phyloP scores from a whole-genome alignment of 192 early-diverging fungal species.

The Gigaspora rosea region DNA sequence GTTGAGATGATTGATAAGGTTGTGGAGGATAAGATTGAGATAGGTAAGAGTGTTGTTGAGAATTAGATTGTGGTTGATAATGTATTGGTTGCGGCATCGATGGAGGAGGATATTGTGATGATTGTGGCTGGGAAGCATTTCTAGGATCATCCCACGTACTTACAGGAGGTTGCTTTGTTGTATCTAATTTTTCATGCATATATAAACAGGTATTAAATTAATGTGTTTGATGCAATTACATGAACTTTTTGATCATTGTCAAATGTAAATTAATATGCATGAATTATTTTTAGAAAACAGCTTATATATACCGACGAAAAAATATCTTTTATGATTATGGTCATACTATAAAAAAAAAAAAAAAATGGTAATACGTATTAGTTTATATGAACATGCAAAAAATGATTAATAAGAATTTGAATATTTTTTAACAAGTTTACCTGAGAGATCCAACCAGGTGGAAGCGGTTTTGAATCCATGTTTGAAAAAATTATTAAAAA shows the following conservation, averaged over 20 bases:
- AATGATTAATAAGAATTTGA: neutral
- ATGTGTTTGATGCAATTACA: too few relatives aligned
- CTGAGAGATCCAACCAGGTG: neutral
- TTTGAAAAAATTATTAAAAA: neutral
- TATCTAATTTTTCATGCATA: neutral
- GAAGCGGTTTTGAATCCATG: neutral
- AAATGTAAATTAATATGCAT: neutral
- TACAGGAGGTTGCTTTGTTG: slow-evolving; percentile 1
- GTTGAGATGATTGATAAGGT: too few relatives aligned
- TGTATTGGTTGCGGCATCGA: too few relatives aligned
- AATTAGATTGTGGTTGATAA: too few relatives aligned
- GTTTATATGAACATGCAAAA: neutral
- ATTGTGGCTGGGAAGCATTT: neutral
- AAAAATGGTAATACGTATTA: neutral
- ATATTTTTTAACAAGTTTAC: neutral
- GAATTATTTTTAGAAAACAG: neutral
- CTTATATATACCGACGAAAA: slow-evolving; percentile 10
- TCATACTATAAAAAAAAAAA: neutral
- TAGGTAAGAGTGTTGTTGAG: too few relatives aligned
- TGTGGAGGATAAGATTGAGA: too few relatives aligned
- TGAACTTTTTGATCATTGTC: too few relatives aligned
- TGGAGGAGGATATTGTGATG: neutral
- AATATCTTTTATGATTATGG: neutral
- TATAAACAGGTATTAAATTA: neutral
- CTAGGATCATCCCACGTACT: slow-evolving; percentile 3